Evolutionary conservation across 2,329 filamentous ascomycete genomes (phyloP).

Genomic region (Colletotrichum truncatum): DNA sequence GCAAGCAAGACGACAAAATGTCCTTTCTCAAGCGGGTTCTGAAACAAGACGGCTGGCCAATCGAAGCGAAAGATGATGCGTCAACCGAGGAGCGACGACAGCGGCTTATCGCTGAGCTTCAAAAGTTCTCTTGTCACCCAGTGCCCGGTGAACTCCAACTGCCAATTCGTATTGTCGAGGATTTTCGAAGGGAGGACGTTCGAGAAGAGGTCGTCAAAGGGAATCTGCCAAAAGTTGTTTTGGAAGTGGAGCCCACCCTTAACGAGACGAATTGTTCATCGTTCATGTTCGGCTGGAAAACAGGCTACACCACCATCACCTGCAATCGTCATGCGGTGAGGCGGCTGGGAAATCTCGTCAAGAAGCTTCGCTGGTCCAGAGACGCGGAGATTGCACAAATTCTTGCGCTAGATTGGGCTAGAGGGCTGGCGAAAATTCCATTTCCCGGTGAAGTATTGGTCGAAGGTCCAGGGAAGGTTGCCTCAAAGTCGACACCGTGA

Average conservation of each 20-base stretch:
- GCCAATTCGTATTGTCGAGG: constrained; percentile 40
- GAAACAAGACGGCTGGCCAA: background rate
- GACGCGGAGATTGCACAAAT: constrained; percentile 6
- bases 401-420: constrained; percentile 20
- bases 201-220: constrained; percentile 32
- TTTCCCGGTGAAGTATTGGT: constrained; percentile 17
- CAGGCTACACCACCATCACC: constrained; percentile 43
- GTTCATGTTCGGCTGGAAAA: constrained; percentile 49
- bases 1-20: constrained; percentile 20
- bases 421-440: constrained; percentile 18
- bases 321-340: constrained; percentile 40
- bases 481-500: background rate
- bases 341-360: constrained; percentile 1
- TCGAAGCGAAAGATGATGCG: background rate
- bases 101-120: constrained; percentile 38
- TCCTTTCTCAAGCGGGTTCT: constrained; percentile 2
- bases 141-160: constrained; percentile 44
- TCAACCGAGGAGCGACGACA: background rate
- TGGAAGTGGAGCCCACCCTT: constrained; percentile 42
- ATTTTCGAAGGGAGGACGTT: constrained; percentile 31
- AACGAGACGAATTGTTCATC: constrained; percentile 48
- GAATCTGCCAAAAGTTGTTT: constrained; percentile 37
- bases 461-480: background rate
- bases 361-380: constrained; percentile 24
- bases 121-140: constrained; percentile 42